phyloP scores from a whole-genome alignment of 2,329 filamentous ascomycete genomes.

The Arthrobotrys entomopaga region DNA sequence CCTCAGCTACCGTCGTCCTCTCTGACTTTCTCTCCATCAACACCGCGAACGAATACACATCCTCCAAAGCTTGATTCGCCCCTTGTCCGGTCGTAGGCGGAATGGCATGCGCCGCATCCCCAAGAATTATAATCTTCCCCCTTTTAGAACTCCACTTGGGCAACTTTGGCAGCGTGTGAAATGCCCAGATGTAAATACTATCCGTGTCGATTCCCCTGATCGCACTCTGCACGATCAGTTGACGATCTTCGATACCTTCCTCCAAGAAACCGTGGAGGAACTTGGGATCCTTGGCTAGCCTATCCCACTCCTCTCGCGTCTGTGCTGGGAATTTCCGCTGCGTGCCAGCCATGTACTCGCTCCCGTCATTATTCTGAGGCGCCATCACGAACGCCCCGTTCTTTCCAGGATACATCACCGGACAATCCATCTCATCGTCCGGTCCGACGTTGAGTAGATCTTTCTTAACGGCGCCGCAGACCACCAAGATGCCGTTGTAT shows the following conservation, averaged over 20 bases:
- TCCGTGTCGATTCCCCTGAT: slow-evolving; percentile 60
- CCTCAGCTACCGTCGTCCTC: slow-evolving; percentile 58
- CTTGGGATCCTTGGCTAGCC: slow-evolving; percentile 63
- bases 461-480: slow-evolving; percentile 61
- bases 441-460: slow-evolving; percentile 61
- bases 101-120: slow-evolving; percentile 66
- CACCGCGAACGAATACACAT: slow-evolving; percentile 65
- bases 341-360: slow-evolving; percentile 66
- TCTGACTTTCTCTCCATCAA: slow-evolving; percentile 60
- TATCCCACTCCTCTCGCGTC: slow-evolving; percentile 64
- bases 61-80: slow-evolving; percentile 66
- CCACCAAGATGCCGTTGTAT: slow-evolving; percentile 66
- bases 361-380: slow-evolving; percentile 66
- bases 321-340: slow-evolving; percentile 63
- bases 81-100: slow-evolving; percentile 66
- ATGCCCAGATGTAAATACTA: slow-evolving; percentile 66
- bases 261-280: slow-evolving; percentile 62
- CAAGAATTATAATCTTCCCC: slow-evolving; percentile 64
- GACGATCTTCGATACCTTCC: slow-evolving; percentile 60
- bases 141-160: slow-evolving; percentile 63
- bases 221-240: slow-evolving; percentile 62
- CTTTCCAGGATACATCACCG: slow-evolving; percentile 62
- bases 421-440: slow-evolving; percentile 61
- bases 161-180: slow-evolving; percentile 66
- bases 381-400: slow-evolving; percentile 67